A percentile compares a stretch with the other conserved stretches of the same genome.
Conservation (phyloP, 805 yeast genomes). For the Wickerhamomyces bovis region DNA sequence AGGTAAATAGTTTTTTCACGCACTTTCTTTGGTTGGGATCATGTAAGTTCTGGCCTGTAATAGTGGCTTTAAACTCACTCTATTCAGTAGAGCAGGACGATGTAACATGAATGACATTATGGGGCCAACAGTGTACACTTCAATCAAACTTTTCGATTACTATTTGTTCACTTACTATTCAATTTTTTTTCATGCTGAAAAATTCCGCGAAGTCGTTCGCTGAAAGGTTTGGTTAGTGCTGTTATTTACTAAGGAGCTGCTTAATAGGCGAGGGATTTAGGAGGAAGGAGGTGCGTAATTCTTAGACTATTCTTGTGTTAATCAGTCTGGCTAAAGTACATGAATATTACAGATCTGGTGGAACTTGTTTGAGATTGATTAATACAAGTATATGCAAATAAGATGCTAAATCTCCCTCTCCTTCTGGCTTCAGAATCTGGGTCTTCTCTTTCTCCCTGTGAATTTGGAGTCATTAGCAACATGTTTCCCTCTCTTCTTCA, state of each 20-base stretch:
- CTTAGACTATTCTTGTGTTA: neutral
- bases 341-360: no score
- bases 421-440: constrained; percentile 42
- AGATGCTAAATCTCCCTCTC: no score
- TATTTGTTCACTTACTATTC: neutral
- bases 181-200: neutral
- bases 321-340: no score
- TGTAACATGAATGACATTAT: constrained; percentile 3
- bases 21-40: constrained; percentile 12
- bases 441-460: constrained; percentile 79
- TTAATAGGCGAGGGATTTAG: no score
- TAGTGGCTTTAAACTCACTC: neutral
- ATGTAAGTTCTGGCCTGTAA: constrained; percentile 9
- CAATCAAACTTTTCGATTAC: no score
- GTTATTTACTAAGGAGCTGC: neutral
- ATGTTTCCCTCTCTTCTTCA: constrained; percentile 82
- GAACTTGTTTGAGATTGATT: no score
- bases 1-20: constrained; percentile 1
- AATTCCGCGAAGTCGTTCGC: neutral
- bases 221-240: neutral
- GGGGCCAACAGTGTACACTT: neutral
- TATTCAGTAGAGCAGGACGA: neutral
- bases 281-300: neutral
- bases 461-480: constrained; percentile 90
- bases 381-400: neutral